Evolutionary conservation across 306 rosid species (phyloP), one percentile per base, ranked within the genome.

Genomic region (Trifolium fragiferum): DNA sequence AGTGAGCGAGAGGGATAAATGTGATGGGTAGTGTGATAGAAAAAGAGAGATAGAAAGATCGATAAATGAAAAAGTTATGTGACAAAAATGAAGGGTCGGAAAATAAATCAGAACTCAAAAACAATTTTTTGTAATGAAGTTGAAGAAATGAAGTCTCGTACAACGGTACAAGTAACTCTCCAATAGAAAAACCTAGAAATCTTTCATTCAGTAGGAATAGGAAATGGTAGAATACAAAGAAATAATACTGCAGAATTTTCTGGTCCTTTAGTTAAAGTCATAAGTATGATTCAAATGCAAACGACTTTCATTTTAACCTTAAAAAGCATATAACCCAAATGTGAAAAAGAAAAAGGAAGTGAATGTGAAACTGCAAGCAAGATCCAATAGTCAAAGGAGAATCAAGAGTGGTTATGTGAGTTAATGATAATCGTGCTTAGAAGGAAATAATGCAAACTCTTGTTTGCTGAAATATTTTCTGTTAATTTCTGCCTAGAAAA

Each of bases 381-480:
- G 20, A 19, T 64, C 23, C 54, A 38, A 44, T 23, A 70, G 30
- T 66, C 60, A 13, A 79, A 75, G 70, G 40, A 30, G 33, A 30
- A 6, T 30, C 33, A 30, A 75, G 21, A 75, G 67, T 16, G 51
- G 32, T 47, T 35, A 21, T 66, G n/a, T 23, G 49, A 61, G 19
- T 32, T 49, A 13, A 58, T 44, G 67, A 53, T 21, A 43, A 69
- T 64, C 57, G 25, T 35, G 50, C 41, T 47, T 8, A 0, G 10
- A 37, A 30, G 50, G 37, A 66, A 37, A 25, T 13, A 37, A 38
- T 2, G 11, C 11, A 53, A 60, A 30, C 33, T 30, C 33, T 73
- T 51, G 4, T 41, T 27, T 21, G 11, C 10, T 8, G 32, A 27
- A 27, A 8, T 49, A 40, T 65, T 64, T 37, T 53, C 44, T 25